These are phyloP conservation scores for Solioccasus polychromus DNA, from an alignment of 768 basidiomycete genomes.

Conservation along the genomic window DNA sequence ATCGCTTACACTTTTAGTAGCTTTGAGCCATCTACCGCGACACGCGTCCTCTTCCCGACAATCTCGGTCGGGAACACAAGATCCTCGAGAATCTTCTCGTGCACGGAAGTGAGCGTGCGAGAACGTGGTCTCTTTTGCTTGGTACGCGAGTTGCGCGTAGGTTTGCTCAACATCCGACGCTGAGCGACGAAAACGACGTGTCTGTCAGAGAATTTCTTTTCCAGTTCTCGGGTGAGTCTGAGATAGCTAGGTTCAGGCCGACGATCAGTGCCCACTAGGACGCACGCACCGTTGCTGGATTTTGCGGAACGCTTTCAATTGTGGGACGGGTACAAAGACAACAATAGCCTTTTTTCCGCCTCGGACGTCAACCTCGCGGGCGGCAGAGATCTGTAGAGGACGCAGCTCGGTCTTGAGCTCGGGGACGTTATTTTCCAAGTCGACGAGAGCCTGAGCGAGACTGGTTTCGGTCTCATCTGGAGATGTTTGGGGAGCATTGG, in stretches of 20 bases:
- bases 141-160: slow-evolving; percentile 88
- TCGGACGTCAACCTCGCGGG: slow-evolving; percentile 97
- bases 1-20: slow-evolving; percentile 91
- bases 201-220: slow-evolving; percentile 99
- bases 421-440: slow-evolving; percentile 97
- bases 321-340: slow-evolving; percentile 95
- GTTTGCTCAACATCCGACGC: slow-evolving; percentile 97
- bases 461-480: slow-evolving; percentile 90
- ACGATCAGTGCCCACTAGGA: background rate
- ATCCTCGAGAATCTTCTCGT: slow-evolving; percentile 98
- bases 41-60: slow-evolving; percentile 96
- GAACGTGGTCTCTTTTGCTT: slow-evolving; percentile 96
- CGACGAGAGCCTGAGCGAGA: slow-evolving; percentile 93
- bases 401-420: slow-evolving; percentile 98
- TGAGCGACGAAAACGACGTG: slow-evolving; percentile 99
- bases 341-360: slow-evolving; percentile 99
- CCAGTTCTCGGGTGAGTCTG: slow-evolving; percentile 96
- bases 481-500: slow-evolving; percentile 87
- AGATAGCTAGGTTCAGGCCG: slow-evolving; percentile 5
- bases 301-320: slow-evolving; percentile 98
- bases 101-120: slow-evolving; percentile 95
- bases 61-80: slow-evolving; percentile 99
- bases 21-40: slow-evolving; percentile 91
- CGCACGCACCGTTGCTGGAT: slow-evolving; percentile 80
- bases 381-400: slow-evolving; percentile 94